Base-by-base conservation (phyloP, 1,284 basidiomycete species). In the Xerocomus nothofagi region DNA sequence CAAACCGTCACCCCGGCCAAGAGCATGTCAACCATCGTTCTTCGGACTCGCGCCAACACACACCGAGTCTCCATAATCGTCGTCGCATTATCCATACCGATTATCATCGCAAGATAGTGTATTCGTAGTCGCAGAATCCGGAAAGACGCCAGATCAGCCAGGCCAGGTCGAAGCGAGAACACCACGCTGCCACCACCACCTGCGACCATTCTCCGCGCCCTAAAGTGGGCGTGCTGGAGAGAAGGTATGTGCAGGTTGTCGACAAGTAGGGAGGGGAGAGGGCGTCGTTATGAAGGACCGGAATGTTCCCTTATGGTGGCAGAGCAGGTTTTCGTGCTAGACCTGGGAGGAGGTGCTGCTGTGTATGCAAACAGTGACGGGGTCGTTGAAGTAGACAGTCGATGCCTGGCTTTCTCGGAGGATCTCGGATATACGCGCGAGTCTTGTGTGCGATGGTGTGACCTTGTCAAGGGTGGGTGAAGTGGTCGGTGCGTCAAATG, bases 221-320 rank as follows among this genome's bases (percentile, higher is more conserved):
- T 57, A 23, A n/a, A 49, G 38, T 49, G 49, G 54, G 57, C 59
- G 41, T 46, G 10, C 54, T 48, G 23, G 57, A 61, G 49, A 60
- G 7, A 38, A 50, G 41, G 49, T 3, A 38, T 50, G 20, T 46
- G 34, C 34, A 43, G 43, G 47, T 47, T 48, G 10, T 38, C 33
- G 33, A 27, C n/a, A n/a, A n/a, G n/a, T 5, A 15, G n/a, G 30
- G 11, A 6, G 8, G 20, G 6, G 14, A 33, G 33, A 29, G 17
- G 34, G 6, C 10, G 39, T 39, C 17, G 15, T 33, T 5, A 17
- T n/a, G 9, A 23, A 33, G 18, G 23, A 17, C 20, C n/a, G n/a
- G n/a, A n/a, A n/a, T n/a, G n/a, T n/a, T n/a, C n/a, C n/a, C n/a
- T n/a, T n/a, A 5, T 40, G 47, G 34, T 55, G 39, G 26, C 21